Evolutionary conservation across 371 early-diverging fungal genomes (phyloP).

Genomic region (Mortierella polycephala): DNA sequence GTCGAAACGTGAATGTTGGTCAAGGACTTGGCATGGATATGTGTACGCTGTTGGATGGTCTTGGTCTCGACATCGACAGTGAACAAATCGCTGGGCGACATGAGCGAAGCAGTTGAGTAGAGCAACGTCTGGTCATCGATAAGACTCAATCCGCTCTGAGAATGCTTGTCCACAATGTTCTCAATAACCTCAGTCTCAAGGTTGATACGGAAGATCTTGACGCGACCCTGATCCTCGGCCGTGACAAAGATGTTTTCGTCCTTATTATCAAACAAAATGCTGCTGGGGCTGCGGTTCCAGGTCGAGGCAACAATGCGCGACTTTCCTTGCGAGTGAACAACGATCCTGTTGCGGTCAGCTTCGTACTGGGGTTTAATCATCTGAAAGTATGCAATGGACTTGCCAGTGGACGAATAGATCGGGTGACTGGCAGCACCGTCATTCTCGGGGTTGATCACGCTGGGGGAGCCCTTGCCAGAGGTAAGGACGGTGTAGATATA

Average conservation of each 20-base stretch:
- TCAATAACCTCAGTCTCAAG: slow-evolving; percentile 58
- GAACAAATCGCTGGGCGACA: slow-evolving; percentile 58
- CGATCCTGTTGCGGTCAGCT: slow-evolving; percentile 80
- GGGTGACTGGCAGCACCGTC: slow-evolving; percentile 76
- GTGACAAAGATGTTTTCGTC: slow-evolving; percentile 62
- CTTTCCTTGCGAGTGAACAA: slow-evolving; percentile 63
- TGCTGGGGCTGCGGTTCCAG: slow-evolving; percentile 77
- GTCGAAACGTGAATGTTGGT: slow-evolving; percentile 52
- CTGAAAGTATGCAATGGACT: slow-evolving; percentile 76
- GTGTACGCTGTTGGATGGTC: slow-evolving; percentile 44
- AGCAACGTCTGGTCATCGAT: slow-evolving; percentile 56
- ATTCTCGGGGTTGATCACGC: slow-evolving; percentile 65
- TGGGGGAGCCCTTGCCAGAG: slow-evolving; percentile 56
- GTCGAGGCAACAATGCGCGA: slow-evolving; percentile 59
- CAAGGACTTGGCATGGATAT: slow-evolving; percentile 49
- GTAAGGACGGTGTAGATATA: slow-evolving; percentile 75
- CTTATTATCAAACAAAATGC: slow-evolving; percentile 67
- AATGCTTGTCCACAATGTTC: slow-evolving; percentile 64
- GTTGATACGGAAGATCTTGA: slow-evolving; percentile 66
- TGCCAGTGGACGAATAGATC: slow-evolving; percentile 70
- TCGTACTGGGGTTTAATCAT: slow-evolving; percentile 81
- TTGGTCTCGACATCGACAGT: slow-evolving; percentile 57
- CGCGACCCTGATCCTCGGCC: slow-evolving; percentile 71
- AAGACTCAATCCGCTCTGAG: slow-evolving; percentile 58
- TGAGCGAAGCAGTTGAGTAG: slow-evolving; percentile 60